Base-by-base conservation (phyloP, 768 basidiomycete genomes). In the Coprinopsis sp. region DNA sequence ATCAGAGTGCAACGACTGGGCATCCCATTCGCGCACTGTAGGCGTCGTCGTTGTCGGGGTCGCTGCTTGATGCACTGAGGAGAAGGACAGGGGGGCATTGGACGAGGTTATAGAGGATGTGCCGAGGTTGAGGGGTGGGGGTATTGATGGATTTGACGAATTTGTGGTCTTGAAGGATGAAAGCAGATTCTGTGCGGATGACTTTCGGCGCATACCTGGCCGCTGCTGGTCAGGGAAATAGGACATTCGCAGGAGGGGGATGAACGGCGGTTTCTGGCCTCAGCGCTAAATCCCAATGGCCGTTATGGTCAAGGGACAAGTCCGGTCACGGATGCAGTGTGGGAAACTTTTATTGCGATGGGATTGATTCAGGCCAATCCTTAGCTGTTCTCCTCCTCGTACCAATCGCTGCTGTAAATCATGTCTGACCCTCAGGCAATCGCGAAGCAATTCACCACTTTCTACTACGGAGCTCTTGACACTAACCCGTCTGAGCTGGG, bases 381-480 rank as follows among this genome's bases (percentile, higher is more conserved):
- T n/a, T n/a, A 33, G 30, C 54, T 52, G 46, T 44, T 57, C 46
- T 51, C 54, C 31, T 23, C 44, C 31, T 50, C 38, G 37, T 37
- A 50, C 30, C 22, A 16, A 34, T 18, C 48, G 51, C 47, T 44
- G 51, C 46, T n/a, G n/a, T n/a, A n/a, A 37, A 46, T 54, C 56
- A 62, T 61, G 59, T 86, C 87, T 53, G 89, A 92, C 66, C 74
- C 87, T 61, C 76, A 78, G 60, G 53, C 64, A 6, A 74, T 97
- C 62, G 90, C 91, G 7, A 76, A 80, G 61, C 81, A 91, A 57
- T 92, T 91, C 62, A 76, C 78, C 51, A 69, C 79, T 24, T 95
- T 76, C 69, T 97, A 96, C 78, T 97, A 96, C 69, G 2, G 51
- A 0, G 79, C 78, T 1, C 95, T 97, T 59, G 86, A 91, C 60